Percentiles rank a stretch among this genome's conserved stretches.
Evolutionary conservation across 2,329 filamentous ascomycete species (phyloP).

Genomic region (Fusarium nygamai): DNA sequence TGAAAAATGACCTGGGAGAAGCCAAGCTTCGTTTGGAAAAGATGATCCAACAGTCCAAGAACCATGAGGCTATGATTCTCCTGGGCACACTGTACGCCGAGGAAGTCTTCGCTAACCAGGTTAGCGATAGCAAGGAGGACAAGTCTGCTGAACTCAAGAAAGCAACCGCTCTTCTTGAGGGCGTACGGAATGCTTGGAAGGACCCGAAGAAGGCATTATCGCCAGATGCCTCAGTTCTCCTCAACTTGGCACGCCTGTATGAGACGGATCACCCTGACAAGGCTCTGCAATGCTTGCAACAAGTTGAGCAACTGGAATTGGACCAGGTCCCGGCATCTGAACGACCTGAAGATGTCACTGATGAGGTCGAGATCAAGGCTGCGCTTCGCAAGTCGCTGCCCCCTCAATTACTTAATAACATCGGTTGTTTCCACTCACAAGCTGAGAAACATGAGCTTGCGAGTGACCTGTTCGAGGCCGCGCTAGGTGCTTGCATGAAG

Average conservation of each 20-base stretch:
- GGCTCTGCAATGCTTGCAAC: slow-evolving; percentile 88
- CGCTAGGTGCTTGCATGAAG: slow-evolving; percentile 85
- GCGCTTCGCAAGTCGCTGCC: slow-evolving; percentile 81
- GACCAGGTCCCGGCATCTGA: slow-evolving; percentile 80
- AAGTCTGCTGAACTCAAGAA: slow-evolving; percentile 87
- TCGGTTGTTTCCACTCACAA: slow-evolving; percentile 95
- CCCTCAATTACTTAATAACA: slow-evolving; percentile 95
- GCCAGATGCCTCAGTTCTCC: slow-evolving; percentile 85
- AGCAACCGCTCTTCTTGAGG: slow-evolving; percentile 84
- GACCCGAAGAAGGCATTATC: slow-evolving; percentile 86
- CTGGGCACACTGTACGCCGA: slow-evolving; percentile 93
- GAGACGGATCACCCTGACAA: slow-evolving; percentile 88
- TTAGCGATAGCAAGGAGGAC: slow-evolving; percentile 80
- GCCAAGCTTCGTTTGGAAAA: slow-evolving; percentile 95
- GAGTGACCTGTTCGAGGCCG: slow-evolving; percentile 90
- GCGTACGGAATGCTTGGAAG: slow-evolving; percentile 88
- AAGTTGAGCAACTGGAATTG: slow-evolving; percentile 90
- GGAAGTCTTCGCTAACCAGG: slow-evolving; percentile 86
- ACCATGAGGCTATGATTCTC: slow-evolving; percentile 88
- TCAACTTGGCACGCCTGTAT: slow-evolving; percentile 92
- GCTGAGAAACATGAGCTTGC: slow-evolving; percentile 82
- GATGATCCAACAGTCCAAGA: slow-evolving; percentile 86
- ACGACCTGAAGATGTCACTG: slow-evolving; percentile 63
- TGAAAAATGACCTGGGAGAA: slow-evolving; percentile 86
- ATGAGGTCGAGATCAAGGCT: slow-evolving; percentile 68